phyloP scores from a whole-genome alignment of 2,329 filamentous ascomycete species.

The Colletotrichum cuscutae region DNA sequence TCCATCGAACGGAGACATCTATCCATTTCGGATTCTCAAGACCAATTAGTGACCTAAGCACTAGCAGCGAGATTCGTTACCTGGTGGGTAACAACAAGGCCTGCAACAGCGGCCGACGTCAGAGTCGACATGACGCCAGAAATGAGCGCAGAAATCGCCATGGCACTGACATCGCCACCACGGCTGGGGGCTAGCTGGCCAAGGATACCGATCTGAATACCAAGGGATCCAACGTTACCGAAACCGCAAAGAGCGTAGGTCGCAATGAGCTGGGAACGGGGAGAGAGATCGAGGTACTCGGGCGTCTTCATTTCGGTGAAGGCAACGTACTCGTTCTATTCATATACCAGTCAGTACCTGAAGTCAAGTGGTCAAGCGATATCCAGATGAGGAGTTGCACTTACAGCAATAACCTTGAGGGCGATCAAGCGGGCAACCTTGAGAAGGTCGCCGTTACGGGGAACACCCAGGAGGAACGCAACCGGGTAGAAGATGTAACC shows the following conservation, averaged over 20 bases:
- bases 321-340: conserved; percentile 80
- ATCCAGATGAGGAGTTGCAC: conserved; percentile 36
- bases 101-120: conserved; percentile 81
- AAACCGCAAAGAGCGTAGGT: conserved; percentile 88
- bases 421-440: conserved; percentile 84
- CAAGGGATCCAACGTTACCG: conserved; percentile 87
- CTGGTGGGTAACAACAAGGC: conserved; percentile 74
- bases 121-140: conserved; percentile 84
- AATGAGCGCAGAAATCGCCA: conserved; percentile 81
- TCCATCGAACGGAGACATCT: too few relatives aligned
- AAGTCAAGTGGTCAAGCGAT: not conserved
- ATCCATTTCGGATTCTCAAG: not conserved
- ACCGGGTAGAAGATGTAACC: conserved; percentile 83
- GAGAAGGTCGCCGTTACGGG: conserved; percentile 71
- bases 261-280: conserved; percentile 81
- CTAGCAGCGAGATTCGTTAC: not conserved
- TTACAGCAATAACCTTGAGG: conserved; percentile 80
- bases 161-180: conserved; percentile 77
- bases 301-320: conserved; percentile 66
- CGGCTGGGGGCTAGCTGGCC: conserved; percentile 82
- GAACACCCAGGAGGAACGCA: conserved; percentile 84
- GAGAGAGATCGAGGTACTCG: conserved; percentile 68
- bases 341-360: conserved; percentile 39
- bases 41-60: not conserved
- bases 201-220: conserved; percentile 90